Percentiles rank a stretch among this genome's conserved stretches.
Conservation (phyloP, 225 moss, liverwort and hornwort species). For the Marchantia polymorpha region DNA sequence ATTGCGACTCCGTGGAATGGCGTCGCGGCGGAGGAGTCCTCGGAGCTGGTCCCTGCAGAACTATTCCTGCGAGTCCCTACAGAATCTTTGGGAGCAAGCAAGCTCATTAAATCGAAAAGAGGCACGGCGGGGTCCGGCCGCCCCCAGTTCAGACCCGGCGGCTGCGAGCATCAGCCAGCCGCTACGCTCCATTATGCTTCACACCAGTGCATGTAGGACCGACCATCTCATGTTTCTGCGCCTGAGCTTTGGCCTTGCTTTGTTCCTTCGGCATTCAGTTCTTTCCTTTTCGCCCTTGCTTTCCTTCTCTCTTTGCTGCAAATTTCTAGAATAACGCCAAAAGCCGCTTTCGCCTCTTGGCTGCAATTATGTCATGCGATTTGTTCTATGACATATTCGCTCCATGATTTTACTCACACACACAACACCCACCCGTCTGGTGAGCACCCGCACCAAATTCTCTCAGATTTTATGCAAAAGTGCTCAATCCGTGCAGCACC, state of each 20-base stretch:
- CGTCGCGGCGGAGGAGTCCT: not conserved
- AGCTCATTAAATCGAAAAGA: not conserved
- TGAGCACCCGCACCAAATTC: not conserved
- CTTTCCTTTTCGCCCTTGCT: not conserved
- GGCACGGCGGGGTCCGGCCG: not conserved
- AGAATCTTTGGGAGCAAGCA: not conserved
- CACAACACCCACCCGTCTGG: too few species aligned
- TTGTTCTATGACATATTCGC: constrained; percentile 3
- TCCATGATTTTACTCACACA: too few species aligned
- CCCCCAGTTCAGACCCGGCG: not conserved
- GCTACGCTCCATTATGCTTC: not conserved
- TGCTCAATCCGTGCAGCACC: not conserved
- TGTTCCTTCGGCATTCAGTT: not conserved
- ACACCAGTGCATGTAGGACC: not conserved
- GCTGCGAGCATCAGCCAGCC: not conserved
- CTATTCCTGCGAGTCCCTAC: not conserved
- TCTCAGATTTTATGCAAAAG: too few species aligned
- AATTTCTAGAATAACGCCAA: not conserved
- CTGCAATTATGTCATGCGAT: not conserved
- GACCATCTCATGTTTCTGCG: constrained; percentile 7
- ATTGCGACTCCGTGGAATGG: not conserved
- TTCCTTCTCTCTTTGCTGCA: not conserved
- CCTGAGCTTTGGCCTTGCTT: not conserved
- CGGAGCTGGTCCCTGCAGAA: not conserved
- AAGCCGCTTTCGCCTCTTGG: not conserved